These are phyloP conservation scores for Earliella scabrosa DNA, from an alignment of 1,284 basidiomycete species.

Conservation along the genomic window DNA sequence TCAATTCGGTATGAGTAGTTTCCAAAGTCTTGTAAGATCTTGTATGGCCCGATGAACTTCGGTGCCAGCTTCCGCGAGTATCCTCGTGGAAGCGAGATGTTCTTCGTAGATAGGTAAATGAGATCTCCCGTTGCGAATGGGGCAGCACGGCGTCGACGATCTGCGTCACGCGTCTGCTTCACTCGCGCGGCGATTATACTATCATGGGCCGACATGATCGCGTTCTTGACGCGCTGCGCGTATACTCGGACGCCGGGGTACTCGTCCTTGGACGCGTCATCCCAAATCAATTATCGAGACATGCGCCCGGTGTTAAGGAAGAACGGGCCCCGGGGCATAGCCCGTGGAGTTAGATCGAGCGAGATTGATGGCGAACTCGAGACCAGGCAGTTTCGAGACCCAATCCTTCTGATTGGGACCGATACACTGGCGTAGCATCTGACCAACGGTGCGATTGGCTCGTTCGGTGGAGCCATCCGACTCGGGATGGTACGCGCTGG, in stretches of 20 bases:
- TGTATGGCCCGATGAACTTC: background rate
- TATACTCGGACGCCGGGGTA: background rate
- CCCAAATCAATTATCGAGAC: background rate
- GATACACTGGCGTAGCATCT: slow-evolving; percentile 12
- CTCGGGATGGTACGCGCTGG: slow-evolving; percentile 48
- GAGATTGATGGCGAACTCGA: slow-evolving; percentile 10
- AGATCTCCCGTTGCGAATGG: background rate
- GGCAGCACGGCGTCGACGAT: background rate
- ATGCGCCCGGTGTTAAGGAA: slow-evolving; percentile 27
- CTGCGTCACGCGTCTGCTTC: background rate
- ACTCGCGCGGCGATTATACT: background rate
- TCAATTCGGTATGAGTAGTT: background rate
- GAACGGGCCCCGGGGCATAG: slow-evolving; percentile 39
- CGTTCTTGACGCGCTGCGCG: background rate
- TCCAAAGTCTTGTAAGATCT: background rate
- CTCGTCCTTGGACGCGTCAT: background rate
- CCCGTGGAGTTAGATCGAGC: slow-evolving; percentile 35
- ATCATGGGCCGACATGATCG: background rate
- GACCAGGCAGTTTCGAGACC: slow-evolving; percentile 1
- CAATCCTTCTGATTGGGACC: slow-evolving; percentile 6
- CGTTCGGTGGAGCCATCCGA: slow-evolving; percentile 45
- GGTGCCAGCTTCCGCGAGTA: background rate
- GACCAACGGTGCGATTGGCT: slow-evolving; percentile 2
- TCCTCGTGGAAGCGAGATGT: background rate
- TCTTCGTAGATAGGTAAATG: background rate